Percentiles rank a stretch among this genome's conserved stretches.
These are phyloP conservation scores for Pseudofabraea citricarpa DNA, from an alignment of 2,329 filamentous ascomycete genomes.

Conservation along the genomic window DNA sequence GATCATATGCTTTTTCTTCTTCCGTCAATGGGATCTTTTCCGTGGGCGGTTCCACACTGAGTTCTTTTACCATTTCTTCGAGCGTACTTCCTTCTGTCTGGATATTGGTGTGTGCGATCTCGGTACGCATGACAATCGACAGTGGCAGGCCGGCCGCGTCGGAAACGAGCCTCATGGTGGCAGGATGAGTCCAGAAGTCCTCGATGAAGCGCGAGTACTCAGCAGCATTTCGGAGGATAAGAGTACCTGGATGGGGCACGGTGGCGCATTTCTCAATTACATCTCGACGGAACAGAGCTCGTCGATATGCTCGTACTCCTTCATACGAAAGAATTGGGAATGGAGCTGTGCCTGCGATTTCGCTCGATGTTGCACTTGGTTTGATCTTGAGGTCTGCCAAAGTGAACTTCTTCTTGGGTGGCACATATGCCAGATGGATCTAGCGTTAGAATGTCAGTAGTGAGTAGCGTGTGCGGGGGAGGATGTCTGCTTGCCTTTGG, in stretches of 20 bases:
- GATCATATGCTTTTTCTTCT: slow-evolving; percentile 13
- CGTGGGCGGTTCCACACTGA: slow-evolving; percentile 15
- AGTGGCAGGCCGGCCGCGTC: slow-evolving; percentile 18
- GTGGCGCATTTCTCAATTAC: slow-evolving; percentile 4
- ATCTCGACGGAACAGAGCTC: slow-evolving; percentile 2
- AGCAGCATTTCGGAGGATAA: slow-evolving; percentile 18
- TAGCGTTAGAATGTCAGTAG: neutral
- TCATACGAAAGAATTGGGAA: slow-evolving; percentile 6
- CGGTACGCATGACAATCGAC: slow-evolving; percentile 19
- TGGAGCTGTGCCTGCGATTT: slow-evolving; percentile 4
- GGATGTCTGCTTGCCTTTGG: neutral
- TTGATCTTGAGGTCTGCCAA: slow-evolving; percentile 4
- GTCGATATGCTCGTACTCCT: slow-evolving; percentile 6
- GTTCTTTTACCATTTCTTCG: slow-evolving; percentile 10
- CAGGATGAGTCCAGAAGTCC: slow-evolving; percentile 22
- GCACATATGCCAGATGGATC: slow-evolving; percentile 5
- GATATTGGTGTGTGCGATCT: slow-evolving; percentile 24
- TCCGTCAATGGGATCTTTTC: slow-evolving; percentile 13
- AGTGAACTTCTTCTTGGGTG: slow-evolving; percentile 3
- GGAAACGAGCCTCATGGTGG: slow-evolving; percentile 19
- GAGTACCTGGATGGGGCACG: slow-evolving; percentile 9
- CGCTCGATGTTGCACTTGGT: neutral
- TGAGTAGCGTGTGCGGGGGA: neutral
- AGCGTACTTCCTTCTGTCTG: slow-evolving; percentile 13
- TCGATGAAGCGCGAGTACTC: slow-evolving; percentile 19